Evolutionary conservation across 495 filamentous ascomycete species (phyloP).

Genomic region (Clohesyomyces aquaticus): DNA sequence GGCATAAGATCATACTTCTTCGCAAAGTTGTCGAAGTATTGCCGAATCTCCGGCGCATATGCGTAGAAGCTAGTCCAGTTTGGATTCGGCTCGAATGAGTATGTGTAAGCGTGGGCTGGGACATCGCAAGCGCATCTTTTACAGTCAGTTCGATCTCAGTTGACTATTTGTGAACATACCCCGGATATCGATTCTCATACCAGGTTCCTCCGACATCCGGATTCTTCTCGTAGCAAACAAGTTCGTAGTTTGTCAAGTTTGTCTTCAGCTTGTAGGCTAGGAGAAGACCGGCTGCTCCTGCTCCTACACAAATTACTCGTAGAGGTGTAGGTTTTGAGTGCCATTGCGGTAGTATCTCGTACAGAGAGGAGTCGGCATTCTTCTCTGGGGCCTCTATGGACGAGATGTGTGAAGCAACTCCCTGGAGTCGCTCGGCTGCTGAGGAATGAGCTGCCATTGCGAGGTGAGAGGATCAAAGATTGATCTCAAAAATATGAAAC

Average conservation of each 20-base stretch:
- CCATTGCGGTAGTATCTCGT: constrained; percentile 10
- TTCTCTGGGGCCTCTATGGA: background rate
- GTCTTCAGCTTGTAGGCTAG: constrained; percentile 1
- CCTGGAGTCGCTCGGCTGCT: constrained; percentile 4
- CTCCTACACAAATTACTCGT: constrained; percentile 10
- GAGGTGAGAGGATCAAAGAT: background rate
- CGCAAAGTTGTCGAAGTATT: constrained; percentile 35
- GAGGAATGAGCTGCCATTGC: background rate
- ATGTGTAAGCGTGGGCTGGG: constrained; percentile 41
- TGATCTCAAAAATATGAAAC: background rate
- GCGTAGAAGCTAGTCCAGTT: constrained; percentile 34
- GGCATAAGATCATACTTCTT: constrained; percentile 33
- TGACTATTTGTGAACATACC: background rate
- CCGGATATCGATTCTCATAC: constrained; percentile 20
- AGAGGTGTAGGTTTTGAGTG: constrained; percentile 2
- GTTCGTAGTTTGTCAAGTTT: constrained; percentile 8
- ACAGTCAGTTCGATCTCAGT: background rate
- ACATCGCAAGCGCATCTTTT: constrained; percentile 23
- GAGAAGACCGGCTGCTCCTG: constrained; percentile 2
- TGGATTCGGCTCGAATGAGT: constrained; percentile 40
- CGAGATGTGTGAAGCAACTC: background rate
- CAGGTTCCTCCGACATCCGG: constrained; percentile 10
- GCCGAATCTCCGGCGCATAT: constrained; percentile 31
- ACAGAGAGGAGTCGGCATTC: background rate
- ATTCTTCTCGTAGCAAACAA: constrained; percentile 26